These are phyloP conservation scores for Trichoderma erinaceum DNA, from an alignment of 495 filamentous ascomycete species.

Conservation along the genomic window DNA sequence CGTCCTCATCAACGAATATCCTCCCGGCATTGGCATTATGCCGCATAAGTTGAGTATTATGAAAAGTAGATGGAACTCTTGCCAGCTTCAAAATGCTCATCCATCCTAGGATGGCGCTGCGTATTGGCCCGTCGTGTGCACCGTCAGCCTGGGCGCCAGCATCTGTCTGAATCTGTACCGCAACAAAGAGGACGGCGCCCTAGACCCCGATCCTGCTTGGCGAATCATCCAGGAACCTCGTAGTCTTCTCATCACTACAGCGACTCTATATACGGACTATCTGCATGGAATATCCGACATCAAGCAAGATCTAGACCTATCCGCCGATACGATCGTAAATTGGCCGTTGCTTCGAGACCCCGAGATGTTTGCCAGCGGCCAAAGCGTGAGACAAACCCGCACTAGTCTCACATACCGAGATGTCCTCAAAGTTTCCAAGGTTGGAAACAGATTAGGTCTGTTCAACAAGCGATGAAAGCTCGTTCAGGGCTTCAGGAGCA, in stretches of 20 bases:
- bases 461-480: conserved; percentile 37
- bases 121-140: conserved; percentile 83
- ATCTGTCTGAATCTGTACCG: conserved; percentile 74
- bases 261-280: conserved; percentile 60
- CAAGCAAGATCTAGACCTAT: conserved; percentile 52
- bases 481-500: neutral
- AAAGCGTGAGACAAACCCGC: conserved; percentile 57
- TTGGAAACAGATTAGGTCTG: conserved; percentile 61
- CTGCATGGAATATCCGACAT: conserved; percentile 71
- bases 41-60: conserved; percentile 60
- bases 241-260: conserved; percentile 69
- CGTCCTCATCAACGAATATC: conserved; percentile 89
- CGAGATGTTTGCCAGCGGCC: conserved; percentile 50
- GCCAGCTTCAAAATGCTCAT: conserved; percentile 14
- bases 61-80: conserved; percentile 21
- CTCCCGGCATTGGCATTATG: conserved; percentile 86
- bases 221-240: conserved; percentile 83
- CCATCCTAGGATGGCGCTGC: conserved; percentile 61
- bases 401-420: conserved; percentile 90
- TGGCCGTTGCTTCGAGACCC: conserved; percentile 69
- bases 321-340: conserved; percentile 64
- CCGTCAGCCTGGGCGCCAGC: conserved; percentile 72
- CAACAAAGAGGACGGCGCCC: conserved; percentile 49
- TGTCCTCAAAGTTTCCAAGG: conserved; percentile 76
- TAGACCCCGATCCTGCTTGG: conserved; percentile 45